Base-by-base conservation (phyloP, 306 rosid genomes). In the Quercus alba region DNA sequence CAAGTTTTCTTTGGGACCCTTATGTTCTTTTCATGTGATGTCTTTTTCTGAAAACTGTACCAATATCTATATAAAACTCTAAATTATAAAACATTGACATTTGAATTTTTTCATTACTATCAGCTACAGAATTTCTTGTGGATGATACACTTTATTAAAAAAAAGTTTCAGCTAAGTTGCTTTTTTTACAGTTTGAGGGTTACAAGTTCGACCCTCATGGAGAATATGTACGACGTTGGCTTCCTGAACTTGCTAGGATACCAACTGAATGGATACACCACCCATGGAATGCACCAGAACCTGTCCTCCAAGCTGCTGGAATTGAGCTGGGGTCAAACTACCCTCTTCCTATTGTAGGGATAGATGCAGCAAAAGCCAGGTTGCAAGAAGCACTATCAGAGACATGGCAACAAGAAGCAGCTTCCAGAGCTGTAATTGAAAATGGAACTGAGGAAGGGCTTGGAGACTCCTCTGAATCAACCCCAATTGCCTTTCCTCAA, bases 191-290 rank as follows among this genome's bases (percentile, higher is more conserved):
- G 98, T 85, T 93, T 76, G 91, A 93, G 83, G 98, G 97, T 44
- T 93, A 93, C 86, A 93, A 87, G 78, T 93, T 85, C 33, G 98
- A 91, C 63, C 98, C 98, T 6, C 55, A 91, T 79, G 98, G 98
- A 72, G 98, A 93, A 79, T 93, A 93, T 58, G 98, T 93, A 11
- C 85, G 98, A 56, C 89, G 94, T 73, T 93, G 98, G 98, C 98
- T 93, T 82, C 98, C 98, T 35, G 98, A 93, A 78, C 94, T 93
- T 64, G 83, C 97, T 35, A 88, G 98, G 80, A 75, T 93, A 62
- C 98, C 98, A 54, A 93, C 98, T 14, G 98, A 93, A 80, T 93
- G 97, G 97, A 93, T 93, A 74, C 98, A 93, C 81, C 94, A 93
- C 74, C 98, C 98, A 41, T 93, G 98, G 98, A 90, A 93, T 82